Conservation (phyloP, 768 basidiomycete species). For the Pisolithus marmoratus region DNA sequence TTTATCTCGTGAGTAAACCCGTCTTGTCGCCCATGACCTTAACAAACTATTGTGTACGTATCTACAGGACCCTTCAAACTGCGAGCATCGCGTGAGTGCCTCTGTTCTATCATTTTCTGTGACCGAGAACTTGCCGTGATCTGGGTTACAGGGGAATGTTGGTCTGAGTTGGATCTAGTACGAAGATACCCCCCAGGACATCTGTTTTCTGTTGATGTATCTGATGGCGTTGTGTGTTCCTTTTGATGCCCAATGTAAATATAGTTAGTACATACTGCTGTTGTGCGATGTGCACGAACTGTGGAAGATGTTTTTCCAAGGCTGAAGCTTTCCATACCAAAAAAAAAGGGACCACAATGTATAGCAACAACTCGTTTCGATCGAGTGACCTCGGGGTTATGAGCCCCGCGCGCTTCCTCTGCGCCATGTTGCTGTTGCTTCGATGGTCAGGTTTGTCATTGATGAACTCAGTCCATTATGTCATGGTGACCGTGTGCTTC, state of each 20-base stretch:
- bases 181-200: too few species aligned
- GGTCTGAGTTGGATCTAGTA: conserved; percentile 21
- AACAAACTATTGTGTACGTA: neutral
- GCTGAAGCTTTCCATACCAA: neutral
- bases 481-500: neutral
- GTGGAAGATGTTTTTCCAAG: too few species aligned
- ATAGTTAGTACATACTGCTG: neutral
- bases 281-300: too few species aligned
- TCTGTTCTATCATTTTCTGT: neutral
- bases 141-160: conserved; percentile 40
- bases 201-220: neutral
- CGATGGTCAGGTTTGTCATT: neutral
- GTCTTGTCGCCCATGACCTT: neutral
- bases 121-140: conserved; percentile 3
- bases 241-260: neutral
- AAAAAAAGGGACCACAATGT: neutral
- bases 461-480: too few species aligned
- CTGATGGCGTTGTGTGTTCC: neutral
- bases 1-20: conserved; percentile 43
- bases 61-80: conserved; percentile 44
- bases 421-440: conserved; percentile 38
- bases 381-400: conserved; percentile 46
- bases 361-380: conserved; percentile 42
- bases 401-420: conserved; percentile 45
- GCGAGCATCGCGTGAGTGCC: conserved; percentile 51